Base-by-base conservation (phyloP, 2,329 filamentous ascomycete genomes). In the Aspergillus terreus region DNA sequence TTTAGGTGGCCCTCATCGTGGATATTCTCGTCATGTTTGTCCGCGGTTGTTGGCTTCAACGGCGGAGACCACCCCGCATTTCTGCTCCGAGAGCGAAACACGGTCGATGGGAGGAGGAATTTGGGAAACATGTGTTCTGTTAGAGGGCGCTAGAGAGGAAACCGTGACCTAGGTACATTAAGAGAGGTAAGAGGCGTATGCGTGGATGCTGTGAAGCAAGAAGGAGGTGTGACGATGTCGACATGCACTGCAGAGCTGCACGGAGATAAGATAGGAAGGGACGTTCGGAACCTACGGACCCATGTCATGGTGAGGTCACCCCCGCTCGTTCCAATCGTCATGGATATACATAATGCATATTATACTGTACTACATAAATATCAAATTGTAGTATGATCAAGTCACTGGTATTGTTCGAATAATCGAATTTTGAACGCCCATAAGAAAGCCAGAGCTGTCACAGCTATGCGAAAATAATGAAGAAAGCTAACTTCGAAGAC, bases 61-160 rank as follows among this genome's bases (percentile, higher is more conserved):
- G 44, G 30, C 21, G 49, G n/a, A 11, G 17, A 43, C 11, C 27
- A 40, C 53, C 56, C 54, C 53, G 49, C 54, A 46, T 50, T 49
- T 11, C 47, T 53, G 32, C 53, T 50, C 27, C 49, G 61, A 42
- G 73, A 68, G 35, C 74, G 75, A 64, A 80, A 79, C 11, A 76
- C 70, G 4, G 75, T 63, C 12, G 77, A 72, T 7, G 76, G 76
- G 49, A 79, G 66, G 42, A 82, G 70, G 58, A 78, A 82, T 36
- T 73, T 75, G 14, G 79, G 77, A 65, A 82, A 80, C 56, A 76
- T 58, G 36, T 15, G 30, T 17, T 54, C 40, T 6, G 54, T 55
- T 40, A 30, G 6, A 30, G 27, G 27, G 27, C 60, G 19, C 35
- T 30, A 27, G 46, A 15, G 10, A 9, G 7, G 10, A 30, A 23